phyloP scores from a whole-genome alignment of 2,329 filamentous ascomycete species.

The Phialophora macrospora region DNA sequence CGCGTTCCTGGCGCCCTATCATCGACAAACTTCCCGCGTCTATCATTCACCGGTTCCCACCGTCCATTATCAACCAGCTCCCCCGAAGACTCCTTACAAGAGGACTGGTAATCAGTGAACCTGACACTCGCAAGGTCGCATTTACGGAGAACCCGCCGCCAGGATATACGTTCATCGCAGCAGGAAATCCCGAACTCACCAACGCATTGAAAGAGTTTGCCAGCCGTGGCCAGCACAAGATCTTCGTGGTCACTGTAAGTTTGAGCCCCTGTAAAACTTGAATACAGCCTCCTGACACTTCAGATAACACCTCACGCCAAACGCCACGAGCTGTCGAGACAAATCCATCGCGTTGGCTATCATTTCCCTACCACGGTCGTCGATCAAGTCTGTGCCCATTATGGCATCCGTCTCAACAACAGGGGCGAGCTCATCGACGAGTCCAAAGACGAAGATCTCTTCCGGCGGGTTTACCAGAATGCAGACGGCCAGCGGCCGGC shows the following conservation, averaged over 20 bases:
- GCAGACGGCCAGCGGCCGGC: conserved; percentile 26
- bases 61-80: background rate
- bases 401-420: conserved; percentile 53
- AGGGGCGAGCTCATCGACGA: conserved; percentile 53
- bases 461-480: conserved; percentile 37
- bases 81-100: conserved; percentile 4
- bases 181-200: conserved; percentile 64
- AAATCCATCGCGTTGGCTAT: conserved; percentile 66
- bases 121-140: conserved; percentile 52
- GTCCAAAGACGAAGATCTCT: conserved; percentile 35
- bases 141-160: conserved; percentile 60
- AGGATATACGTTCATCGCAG: conserved; percentile 66
- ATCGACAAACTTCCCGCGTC: background rate
- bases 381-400: conserved; percentile 58
- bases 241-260: conserved; percentile 66
- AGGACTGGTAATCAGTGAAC: conserved; percentile 26
- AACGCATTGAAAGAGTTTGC: conserved; percentile 65
- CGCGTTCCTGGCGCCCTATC: background rate
- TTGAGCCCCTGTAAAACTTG: background rate
- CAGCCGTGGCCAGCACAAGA: conserved; percentile 58
- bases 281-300: conserved; percentile 21
- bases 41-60: background rate
- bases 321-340: conserved; percentile 61
- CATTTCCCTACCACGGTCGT: conserved; percentile 67
- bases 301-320: conserved; percentile 57